These are phyloP conservation scores for Galerina sulciceps DNA, from an alignment of 768 basidiomycete genomes.

Conservation along the genomic window DNA sequence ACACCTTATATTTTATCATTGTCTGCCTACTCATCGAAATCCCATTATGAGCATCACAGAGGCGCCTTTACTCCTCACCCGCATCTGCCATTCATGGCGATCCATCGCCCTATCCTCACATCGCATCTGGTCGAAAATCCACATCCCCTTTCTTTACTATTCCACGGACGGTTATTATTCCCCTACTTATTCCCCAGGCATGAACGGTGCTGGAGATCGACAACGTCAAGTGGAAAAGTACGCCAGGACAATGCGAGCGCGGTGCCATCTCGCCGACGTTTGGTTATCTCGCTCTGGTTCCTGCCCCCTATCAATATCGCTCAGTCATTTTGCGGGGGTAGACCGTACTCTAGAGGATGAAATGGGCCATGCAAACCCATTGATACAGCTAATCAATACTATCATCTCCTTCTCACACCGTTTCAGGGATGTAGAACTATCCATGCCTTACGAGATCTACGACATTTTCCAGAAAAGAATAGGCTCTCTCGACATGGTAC, in stretches of 20 bases:
- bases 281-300: conserved; percentile 3
- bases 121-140: conserved; percentile 3
- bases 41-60: background rate
- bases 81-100: background rate
- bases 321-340: background rate
- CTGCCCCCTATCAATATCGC: conserved; percentile 3
- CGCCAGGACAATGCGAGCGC: background rate
- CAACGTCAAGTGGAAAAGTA: background rate
- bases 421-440: background rate
- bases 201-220: background rate
- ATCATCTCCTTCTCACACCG: background rate
- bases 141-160: background rate
- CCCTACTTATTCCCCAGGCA: too few species aligned
- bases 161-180: background rate
- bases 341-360: background rate
- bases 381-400: background rate
- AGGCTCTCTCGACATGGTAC: background rate
- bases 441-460: background rate
- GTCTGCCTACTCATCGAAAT: background rate
- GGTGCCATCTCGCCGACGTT: background rate
- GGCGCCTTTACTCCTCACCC: background rate
- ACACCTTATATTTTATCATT: background rate
- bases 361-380: background rate
- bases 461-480: background rate
- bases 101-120: conserved; percentile 1